A percentile compares a stretch with the other conserved stretches of the same genome.
Conservation (phyloP, 2,329 filamentous ascomycete species). For the Penicillium aurantiogriseum region DNA sequence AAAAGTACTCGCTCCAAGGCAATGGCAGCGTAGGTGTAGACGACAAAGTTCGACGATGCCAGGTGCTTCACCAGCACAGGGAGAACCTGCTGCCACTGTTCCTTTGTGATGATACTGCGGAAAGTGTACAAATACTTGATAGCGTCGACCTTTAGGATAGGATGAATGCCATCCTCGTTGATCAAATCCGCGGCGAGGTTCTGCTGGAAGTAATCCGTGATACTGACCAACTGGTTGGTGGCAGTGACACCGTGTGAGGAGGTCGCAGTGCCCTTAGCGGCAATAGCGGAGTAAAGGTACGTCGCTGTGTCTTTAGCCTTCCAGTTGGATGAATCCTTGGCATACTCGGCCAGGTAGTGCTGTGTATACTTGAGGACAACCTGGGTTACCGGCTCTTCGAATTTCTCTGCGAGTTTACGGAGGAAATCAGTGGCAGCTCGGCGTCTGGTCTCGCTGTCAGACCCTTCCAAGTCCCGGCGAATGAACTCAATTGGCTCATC, state of each 20-base stretch:
- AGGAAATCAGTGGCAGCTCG: constrained; percentile 94
- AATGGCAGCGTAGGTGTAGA: constrained; percentile 96
- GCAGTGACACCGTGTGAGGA: constrained; percentile 85
- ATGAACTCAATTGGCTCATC: constrained; percentile 99
- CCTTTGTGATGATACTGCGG: constrained; percentile 86
- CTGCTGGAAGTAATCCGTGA: constrained; percentile 92
- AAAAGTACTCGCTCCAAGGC: constrained; percentile 91
- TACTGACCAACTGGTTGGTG: constrained; percentile 81
- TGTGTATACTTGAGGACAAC: constrained; percentile 87
- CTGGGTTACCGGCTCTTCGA: constrained; percentile 77
- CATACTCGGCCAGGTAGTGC: constrained; percentile 74
- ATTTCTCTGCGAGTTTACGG: constrained; percentile 81
- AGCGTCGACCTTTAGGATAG: constrained; percentile 92
- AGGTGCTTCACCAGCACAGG: constrained; percentile 88
- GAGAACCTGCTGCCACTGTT: constrained; percentile 88
- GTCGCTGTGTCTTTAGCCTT: constrained; percentile 98
- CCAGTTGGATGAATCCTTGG: constrained; percentile 74
- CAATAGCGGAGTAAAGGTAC: constrained; percentile 91
- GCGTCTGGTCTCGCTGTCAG: constrained; percentile 88
- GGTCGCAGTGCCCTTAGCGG: constrained; percentile 85
- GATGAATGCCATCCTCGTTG: constrained; percentile 65
- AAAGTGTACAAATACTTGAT: constrained; percentile 98
- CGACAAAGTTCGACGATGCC: constrained; percentile 86
- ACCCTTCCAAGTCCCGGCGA: constrained; percentile 88
- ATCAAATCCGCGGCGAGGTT: constrained; percentile 88